These are phyloP conservation scores for Yamadazyma paraphyllophila DNA, from an alignment of 805 yeast species.

Conservation along the genomic window DNA sequence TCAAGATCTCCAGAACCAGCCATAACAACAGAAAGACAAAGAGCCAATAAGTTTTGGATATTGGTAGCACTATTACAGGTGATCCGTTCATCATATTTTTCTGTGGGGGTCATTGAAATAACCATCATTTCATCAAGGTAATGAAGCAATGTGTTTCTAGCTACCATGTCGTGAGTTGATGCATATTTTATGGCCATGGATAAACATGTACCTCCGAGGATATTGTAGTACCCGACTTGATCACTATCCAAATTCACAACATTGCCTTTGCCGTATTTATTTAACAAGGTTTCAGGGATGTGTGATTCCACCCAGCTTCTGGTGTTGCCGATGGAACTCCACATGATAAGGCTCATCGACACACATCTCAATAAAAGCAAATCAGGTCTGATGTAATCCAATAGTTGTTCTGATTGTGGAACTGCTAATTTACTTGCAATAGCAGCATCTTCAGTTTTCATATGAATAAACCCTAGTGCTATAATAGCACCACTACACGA, in stretches of 20 bases:
- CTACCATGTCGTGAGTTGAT: constrained; percentile 56
- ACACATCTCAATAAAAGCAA: constrained; percentile 62
- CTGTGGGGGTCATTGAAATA: constrained; percentile 40
- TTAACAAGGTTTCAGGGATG: constrained; percentile 45
- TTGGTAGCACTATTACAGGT: constrained; percentile 53
- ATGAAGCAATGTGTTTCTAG: constrained; percentile 53
- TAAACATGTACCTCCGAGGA: constrained; percentile 71
- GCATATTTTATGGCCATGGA: constrained; percentile 77
- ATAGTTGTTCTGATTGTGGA: constrained; percentile 56
- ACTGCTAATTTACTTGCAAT: constrained; percentile 62
- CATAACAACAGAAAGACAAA: constrained; percentile 72
- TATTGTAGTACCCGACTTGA: constrained; percentile 58
- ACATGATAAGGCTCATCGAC: constrained; percentile 64
- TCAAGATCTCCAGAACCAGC: constrained; percentile 91
- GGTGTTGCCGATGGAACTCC: constrained; percentile 58
- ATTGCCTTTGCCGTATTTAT: constrained; percentile 10
- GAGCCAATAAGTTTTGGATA: constrained; percentile 56
- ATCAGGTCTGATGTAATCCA: constrained; percentile 80
- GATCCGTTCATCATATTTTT: constrained; percentile 56
- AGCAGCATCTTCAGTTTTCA: constrained; percentile 59
- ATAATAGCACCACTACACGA: constrained; percentile 72
- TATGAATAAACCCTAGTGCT: constrained; percentile 70
- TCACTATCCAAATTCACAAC: constrained; percentile 49
- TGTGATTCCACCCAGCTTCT: constrained; percentile 56
- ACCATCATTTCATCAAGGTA: constrained; percentile 53